These are phyloP conservation scores for Trichoderma semiorbis DNA, from an alignment of 2,329 filamentous ascomycete species.

Conservation along the genomic window DNA sequence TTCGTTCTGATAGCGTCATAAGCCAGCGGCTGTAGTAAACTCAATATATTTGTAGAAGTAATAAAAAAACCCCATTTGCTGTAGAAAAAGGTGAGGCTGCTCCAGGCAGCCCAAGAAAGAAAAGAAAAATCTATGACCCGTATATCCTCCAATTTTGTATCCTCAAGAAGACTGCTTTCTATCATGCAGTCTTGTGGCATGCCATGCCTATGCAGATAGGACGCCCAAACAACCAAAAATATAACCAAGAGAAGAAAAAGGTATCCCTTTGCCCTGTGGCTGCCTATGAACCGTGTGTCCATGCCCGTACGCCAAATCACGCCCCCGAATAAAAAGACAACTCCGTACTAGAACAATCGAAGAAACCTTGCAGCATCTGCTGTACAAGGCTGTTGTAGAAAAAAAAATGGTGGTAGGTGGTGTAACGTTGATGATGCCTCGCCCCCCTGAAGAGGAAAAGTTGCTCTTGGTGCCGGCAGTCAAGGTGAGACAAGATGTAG, in stretches of 20 bases:
- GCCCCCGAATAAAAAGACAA: not conserved
- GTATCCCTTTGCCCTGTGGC: constrained; percentile 12
- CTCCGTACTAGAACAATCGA: not conserved
- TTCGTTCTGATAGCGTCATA: not conserved
- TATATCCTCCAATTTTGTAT: constrained; percentile 5
- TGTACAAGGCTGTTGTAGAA: constrained; percentile 1
- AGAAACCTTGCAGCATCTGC: not conserved
- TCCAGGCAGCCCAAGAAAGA: constrained; percentile 16
- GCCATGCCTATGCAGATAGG: constrained; percentile 4
- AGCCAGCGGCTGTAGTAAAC: not conserved
- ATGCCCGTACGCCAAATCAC: constrained; percentile 15
- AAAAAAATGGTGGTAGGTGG: not conserved
- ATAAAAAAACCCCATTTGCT: not conserved
- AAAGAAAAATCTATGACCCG: not conserved
- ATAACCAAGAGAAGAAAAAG: not conserved
- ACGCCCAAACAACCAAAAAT: not conserved
- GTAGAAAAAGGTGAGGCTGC: constrained; percentile 5
- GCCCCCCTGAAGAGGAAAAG: not conserved
- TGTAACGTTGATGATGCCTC: not conserved
- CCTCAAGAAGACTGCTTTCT: constrained; percentile 1
- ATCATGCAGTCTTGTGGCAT: not conserved
- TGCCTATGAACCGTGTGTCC: not conserved
- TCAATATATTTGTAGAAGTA: not conserved
- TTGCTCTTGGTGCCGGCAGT: not conserved
- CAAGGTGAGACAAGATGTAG: not conserved